Evolutionary conservation across 2,329 filamentous ascomycete species (phyloP).

Genomic region (Biscogniauxia sp.): DNA sequence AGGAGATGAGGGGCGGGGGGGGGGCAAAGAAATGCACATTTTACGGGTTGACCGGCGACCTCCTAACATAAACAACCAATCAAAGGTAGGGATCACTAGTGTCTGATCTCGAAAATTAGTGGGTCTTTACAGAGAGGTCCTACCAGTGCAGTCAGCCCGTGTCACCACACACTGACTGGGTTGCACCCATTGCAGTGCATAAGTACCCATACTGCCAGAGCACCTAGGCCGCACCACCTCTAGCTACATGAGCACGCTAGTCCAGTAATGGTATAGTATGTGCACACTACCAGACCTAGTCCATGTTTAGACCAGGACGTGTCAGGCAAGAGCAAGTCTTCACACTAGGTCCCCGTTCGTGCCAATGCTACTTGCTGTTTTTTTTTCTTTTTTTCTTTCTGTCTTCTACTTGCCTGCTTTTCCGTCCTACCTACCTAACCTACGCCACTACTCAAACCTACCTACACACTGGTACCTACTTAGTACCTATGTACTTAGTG

Average conservation of each 20-base stretch:
- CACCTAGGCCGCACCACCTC: not conserved
- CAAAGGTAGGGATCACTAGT: not conserved
- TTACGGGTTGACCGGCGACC: not conserved
- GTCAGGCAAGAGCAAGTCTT: not conserved
- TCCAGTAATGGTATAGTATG: not conserved
- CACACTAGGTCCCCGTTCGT: not conserved
- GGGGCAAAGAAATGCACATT: not conserved
- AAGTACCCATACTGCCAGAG: not conserved
- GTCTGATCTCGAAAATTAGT: constrained; percentile 5
- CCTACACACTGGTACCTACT: no score
- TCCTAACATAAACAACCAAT: not conserved
- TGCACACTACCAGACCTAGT: not conserved
- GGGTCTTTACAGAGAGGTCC: not conserved
- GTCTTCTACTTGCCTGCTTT: not conserved
- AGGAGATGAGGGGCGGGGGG: not conserved
- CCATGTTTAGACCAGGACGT: not conserved
- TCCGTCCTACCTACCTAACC: not conserved
- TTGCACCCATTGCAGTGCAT: not conserved
- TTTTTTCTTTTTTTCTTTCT: not conserved
- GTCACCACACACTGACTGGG: not conserved
- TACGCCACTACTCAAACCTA: not conserved
- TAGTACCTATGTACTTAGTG: no score
- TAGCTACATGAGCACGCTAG: not conserved
- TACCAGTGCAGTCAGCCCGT: not conserved
- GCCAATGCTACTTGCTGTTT: not conserved